phyloP scores from a whole-genome alignment of 129 eudicot genomes.

The Glebionis coronaria region DNA sequence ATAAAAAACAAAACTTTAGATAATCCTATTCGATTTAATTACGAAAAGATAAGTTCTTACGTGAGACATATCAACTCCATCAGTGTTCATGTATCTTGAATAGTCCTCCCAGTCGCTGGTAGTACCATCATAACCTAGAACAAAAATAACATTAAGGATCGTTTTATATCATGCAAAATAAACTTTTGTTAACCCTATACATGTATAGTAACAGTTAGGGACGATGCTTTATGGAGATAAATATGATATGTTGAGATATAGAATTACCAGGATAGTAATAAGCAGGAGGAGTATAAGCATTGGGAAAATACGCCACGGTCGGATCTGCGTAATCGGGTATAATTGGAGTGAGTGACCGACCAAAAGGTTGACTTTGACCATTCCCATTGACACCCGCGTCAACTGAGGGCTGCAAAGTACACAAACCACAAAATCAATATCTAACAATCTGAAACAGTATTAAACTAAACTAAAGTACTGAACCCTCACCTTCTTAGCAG shows the following conservation, averaged over 20 bases:
- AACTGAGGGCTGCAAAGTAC: slow-evolving; percentile 11
- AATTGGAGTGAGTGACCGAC: slow-evolving; percentile 55
- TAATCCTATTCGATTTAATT: neutral
- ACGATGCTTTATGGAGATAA: neutral
- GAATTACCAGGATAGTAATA: slow-evolving; percentile 61
- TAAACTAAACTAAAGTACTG: too few relatives aligned
- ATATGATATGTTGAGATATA: neutral
- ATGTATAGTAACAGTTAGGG: neutral
- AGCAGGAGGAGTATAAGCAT: slow-evolving; percentile 41
- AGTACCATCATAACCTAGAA: slow-evolving; percentile 52
- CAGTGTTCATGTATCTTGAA: slow-evolving; percentile 49
- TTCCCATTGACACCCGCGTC: slow-evolving; percentile 26
- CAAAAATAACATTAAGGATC: neutral
- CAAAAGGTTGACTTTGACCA: slow-evolving; percentile 44
- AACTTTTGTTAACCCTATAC: neutral
- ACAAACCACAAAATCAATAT: slow-evolving; percentile 6
- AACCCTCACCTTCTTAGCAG: slow-evolving; percentile 71
- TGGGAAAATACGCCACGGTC: slow-evolving; percentile 46
- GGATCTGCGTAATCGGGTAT: slow-evolving; percentile 58
- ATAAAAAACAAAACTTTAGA: neutral
- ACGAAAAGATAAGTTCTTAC: slow-evolving; percentile 31
- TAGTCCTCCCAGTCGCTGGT: slow-evolving; percentile 76
- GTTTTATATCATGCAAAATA: neutral
- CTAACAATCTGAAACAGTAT: neutral
- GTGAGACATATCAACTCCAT: slow-evolving; percentile 60